Evolutionary conservation across 345 rosid species (phyloP).

Genomic region (Passiflora organensis): DNA sequence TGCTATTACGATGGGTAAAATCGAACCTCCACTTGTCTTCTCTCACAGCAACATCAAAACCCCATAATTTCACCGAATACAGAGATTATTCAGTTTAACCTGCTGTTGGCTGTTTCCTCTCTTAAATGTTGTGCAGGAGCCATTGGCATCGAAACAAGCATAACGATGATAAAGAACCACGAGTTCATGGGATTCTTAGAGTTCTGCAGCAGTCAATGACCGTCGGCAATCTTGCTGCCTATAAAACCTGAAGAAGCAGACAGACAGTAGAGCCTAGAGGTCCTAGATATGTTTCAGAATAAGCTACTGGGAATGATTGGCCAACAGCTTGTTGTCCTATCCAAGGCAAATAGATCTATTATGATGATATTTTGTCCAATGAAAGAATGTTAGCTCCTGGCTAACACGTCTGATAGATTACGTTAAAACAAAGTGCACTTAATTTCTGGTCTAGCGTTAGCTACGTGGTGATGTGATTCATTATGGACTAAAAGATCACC

Average conservation of each 20-base stretch:
- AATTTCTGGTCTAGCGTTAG: not conserved
- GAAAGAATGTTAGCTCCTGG: not conserved
- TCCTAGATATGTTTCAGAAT: no score
- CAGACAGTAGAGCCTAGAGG: not conserved
- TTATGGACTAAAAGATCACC: no score
- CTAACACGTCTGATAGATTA: not conserved
- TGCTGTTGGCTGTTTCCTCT: no score
- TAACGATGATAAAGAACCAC: constrained; percentile 57
- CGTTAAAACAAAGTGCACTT: not conserved
- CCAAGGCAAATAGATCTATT: not conserved
- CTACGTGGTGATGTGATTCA: no score
- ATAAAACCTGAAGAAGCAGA: not conserved
- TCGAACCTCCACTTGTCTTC: not conserved
- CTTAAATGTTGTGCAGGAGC: constrained; percentile 41
- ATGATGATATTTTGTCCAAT: not conserved
- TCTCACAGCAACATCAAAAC: not conserved
- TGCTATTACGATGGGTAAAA: constrained; percentile 75
- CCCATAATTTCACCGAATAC: no score
- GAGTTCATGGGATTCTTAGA: constrained; percentile 86
- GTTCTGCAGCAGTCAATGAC: constrained; percentile 67
- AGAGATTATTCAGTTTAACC: no score
- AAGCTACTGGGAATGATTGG: constrained; percentile 19
- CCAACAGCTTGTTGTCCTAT: constrained; percentile 56
- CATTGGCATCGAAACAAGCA: constrained; percentile 52
- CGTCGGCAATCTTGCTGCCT: constrained; percentile 6